phyloP scores from a whole-genome alignment of 352 stramenopile genomes.

The Globisporangium cederbergense region DNA sequence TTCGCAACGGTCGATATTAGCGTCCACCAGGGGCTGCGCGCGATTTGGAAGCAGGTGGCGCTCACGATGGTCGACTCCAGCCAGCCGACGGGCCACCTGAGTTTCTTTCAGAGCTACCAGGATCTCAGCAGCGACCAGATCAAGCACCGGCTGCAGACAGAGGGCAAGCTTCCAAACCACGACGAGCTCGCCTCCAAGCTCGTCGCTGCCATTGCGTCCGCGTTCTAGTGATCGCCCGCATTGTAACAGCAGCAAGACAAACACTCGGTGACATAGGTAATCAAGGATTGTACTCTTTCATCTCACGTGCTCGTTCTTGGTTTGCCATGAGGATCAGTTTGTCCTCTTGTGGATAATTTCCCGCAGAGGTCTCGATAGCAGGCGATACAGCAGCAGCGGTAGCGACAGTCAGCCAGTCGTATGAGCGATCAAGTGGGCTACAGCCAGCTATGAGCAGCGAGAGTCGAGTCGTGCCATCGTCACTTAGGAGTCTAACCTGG shows the following conservation, averaged over 20 bases:
- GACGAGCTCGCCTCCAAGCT: slow-evolving; percentile 58
- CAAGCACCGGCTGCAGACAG: slow-evolving; percentile 34
- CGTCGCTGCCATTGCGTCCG: slow-evolving; percentile 41
- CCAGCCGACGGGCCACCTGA: slow-evolving; percentile 22
- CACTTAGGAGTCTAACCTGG: too few species aligned
- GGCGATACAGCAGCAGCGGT: background rate
- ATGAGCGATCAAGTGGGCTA: background rate
- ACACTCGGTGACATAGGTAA: background rate
- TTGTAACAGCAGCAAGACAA: too few species aligned
- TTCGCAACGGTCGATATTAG: slow-evolving; percentile 39
- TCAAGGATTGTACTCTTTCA: background rate
- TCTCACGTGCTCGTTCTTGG: too few species aligned
- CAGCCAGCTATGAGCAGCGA: too few species aligned
- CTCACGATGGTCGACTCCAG: slow-evolving; percentile 41
- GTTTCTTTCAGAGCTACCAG: slow-evolving; percentile 16
- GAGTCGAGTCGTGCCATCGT: too few species aligned
- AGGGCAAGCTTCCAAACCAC: slow-evolving; percentile 45
- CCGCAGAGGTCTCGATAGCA: background rate
- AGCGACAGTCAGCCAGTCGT: background rate
- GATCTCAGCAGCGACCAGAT: slow-evolving; percentile 21
- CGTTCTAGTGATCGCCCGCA: slow-evolving; percentile 17
- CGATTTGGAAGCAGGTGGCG: slow-evolving; percentile 53
- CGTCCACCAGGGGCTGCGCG: slow-evolving; percentile 41
- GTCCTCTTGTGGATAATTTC: background rate
- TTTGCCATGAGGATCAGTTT: too few species aligned